Percentiles rank a stretch among this genome's conserved stretches.
phyloP scores from a whole-genome alignment of 208 protist genomes.

The Trypanosoma mega region DNA sequence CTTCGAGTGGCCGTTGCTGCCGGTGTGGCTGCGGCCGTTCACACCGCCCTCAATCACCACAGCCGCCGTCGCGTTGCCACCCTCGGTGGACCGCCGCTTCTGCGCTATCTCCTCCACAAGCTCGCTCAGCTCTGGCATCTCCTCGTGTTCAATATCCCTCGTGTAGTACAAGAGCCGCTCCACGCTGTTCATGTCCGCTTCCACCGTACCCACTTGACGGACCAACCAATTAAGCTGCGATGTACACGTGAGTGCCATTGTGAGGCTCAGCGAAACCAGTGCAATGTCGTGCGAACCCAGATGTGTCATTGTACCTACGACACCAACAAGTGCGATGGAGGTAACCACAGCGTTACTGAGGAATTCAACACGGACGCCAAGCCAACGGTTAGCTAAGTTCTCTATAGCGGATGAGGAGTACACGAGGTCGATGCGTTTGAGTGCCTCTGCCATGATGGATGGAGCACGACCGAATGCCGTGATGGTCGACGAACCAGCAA shows the following conservation, averaged over 20 bases:
- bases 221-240: slow-evolving; percentile 41
- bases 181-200: slow-evolving; percentile 76
- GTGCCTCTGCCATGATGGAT: slow-evolving; percentile 48
- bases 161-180: slow-evolving; percentile 74
- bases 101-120: slow-evolving; percentile 24
- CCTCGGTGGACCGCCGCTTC: slow-evolving; percentile 2
- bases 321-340: slow-evolving; percentile 40
- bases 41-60: slow-evolving; percentile 11
- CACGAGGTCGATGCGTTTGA: slow-evolving; percentile 63
- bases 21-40: not conserved
- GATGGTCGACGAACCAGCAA: slow-evolving; percentile 86
- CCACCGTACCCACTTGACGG: slow-evolving; percentile 23
- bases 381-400: slow-evolving; percentile 74
- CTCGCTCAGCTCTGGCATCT: slow-evolving; percentile 34
- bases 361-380: slow-evolving; percentile 82
- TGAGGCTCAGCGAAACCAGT: slow-evolving; percentile 46
- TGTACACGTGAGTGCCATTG: slow-evolving; percentile 37
- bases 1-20: not conserved
- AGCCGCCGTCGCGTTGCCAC: slow-evolving; percentile 15
- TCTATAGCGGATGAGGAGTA: slow-evolving; percentile 37
- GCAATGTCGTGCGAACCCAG: slow-evolving; percentile 31
- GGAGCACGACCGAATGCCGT: slow-evolving; percentile 39
- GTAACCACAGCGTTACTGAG: slow-evolving; percentile 67
- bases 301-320: slow-evolving; percentile 35
- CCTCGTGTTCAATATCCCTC: slow-evolving; percentile 35